Evolutionary conservation across 2,329 filamentous ascomycete species (phyloP), one percentile per base, ranked within the genome.

Genomic region (Neonectria coccinea): DNA sequence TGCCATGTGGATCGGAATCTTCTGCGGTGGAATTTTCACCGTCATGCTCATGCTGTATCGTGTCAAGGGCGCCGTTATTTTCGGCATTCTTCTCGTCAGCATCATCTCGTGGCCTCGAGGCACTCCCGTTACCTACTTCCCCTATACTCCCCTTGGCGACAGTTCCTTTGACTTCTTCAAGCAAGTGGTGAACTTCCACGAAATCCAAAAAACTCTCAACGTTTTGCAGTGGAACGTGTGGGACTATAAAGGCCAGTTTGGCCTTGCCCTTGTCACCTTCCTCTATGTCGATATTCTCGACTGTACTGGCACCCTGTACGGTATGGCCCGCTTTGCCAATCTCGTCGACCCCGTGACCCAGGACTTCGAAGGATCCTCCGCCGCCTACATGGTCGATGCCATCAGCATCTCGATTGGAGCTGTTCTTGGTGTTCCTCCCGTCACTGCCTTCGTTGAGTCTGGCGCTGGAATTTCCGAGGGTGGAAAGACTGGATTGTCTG

Each of bases 231-330:
- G 92, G 90, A 82, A 91, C 70, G 83, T 97, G 25, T 80, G 84
- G 8, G 83, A 83, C 5, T 89, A 93, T 62, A 89, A 91, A 11
- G 88, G 88, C 4, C 90, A 96, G 74, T 97, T 97, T 74, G 92
- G 91, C 29, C 84, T 96, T 54, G 93, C 93, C 0, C 88, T 97
- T 68, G 90, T 97, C 77, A 97, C 93, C 2, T 97, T 97, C 81
- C 84, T 97, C 22, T 97, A 97, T 74, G 93, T 97, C 69, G 93
- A 97, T 74, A 95, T 97, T 66, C 87, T 97, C 48, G 93, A 97
- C 78, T 90, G 89, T 69, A 97, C 93, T 0, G 93, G 92, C 71
- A 97, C 93, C 1, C 82, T 97, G 64, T 97, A 97, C 81, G 92
- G 92, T 20, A 97, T 97, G 93, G 93, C 93, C 18, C 89, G 91